phyloP scores from a whole-genome alignment of 1,284 basidiomycete genomes.

The Cronartium quercuum region DNA sequence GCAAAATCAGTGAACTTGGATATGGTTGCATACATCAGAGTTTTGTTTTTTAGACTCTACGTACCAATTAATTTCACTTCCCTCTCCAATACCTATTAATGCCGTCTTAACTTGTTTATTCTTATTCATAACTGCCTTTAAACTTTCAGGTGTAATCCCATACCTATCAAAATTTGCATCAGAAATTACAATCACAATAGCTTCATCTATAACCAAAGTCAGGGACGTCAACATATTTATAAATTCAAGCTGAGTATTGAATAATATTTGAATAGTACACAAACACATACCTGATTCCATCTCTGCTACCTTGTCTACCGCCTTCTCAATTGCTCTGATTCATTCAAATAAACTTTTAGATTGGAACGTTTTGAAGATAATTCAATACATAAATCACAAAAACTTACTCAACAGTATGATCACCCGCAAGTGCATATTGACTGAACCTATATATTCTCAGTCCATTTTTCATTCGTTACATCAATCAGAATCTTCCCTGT shows the following conservation, averaged over 20 bases:
- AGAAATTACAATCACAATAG: constrained; percentile 50
- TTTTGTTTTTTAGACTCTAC: too few relatives aligned
- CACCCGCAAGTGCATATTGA: constrained; percentile 17
- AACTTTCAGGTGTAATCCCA: constrained; percentile 45
- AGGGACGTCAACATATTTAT: not conserved
- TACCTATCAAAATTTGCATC: constrained; percentile 51
- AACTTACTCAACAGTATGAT: constrained; percentile 9
- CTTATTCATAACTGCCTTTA: constrained; percentile 26
- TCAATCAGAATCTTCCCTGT: too few relatives aligned
- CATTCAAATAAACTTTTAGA: not conserved
- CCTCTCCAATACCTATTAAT: constrained; percentile 42
- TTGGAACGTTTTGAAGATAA: not conserved
- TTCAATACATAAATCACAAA: not conserved
- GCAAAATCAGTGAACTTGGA: not conserved
- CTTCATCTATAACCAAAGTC: constrained; percentile 44
- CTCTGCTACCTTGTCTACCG: not conserved
- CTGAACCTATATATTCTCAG: not conserved
- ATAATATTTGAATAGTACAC: too few relatives aligned
- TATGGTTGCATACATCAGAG: not conserved
- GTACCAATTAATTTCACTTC: constrained; percentile 39
- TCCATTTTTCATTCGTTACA: too few relatives aligned
- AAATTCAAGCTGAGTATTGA: not conserved
- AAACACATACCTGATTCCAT: not conserved
- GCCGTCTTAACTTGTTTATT: constrained; percentile 40
- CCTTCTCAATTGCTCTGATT: not conserved